These are phyloP conservation scores for Solanum chacoense DNA, from an alignment of 305 asterid genomes.

Conservation along the genomic window DNA sequence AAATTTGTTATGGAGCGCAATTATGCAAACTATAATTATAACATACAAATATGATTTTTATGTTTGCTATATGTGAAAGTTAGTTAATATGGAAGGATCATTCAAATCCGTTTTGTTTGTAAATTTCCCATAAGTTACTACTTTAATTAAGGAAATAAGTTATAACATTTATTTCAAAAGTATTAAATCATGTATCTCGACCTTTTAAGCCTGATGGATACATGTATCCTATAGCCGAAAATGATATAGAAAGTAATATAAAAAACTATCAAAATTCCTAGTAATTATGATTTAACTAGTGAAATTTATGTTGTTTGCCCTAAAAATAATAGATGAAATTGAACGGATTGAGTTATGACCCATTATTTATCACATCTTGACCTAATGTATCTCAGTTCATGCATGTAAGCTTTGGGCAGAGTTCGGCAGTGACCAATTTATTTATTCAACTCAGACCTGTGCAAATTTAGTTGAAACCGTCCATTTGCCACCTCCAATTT, in stretches of 20 bases:
- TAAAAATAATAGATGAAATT: neutral
- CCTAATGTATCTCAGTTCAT: neutral
- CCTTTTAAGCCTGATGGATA: neutral
- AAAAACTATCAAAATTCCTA: neutral
- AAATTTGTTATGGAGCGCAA: too few relatives aligned
- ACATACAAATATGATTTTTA: too few relatives aligned
- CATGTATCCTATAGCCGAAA: neutral
- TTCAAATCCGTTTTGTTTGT: neutral
- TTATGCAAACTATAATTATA: too few relatives aligned
- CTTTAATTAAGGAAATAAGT: neutral
- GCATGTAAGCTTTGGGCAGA: neutral
- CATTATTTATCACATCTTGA: neutral
- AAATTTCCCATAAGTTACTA: neutral
- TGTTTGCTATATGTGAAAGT: too few relatives aligned
- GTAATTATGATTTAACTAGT: neutral
- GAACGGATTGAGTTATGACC: neutral
- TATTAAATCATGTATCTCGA: neutral
- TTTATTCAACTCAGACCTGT: neutral
- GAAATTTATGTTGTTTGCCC: neutral
- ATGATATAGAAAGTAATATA: too few relatives aligned
- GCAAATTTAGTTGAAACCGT: neutral
- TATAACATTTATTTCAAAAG: neutral
- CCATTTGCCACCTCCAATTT: neutral
- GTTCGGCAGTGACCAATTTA: neutral
- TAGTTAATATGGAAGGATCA: neutral